These are phyloP conservation scores for Lactarius quietus DNA, from an alignment of 768 basidiomycete genomes.

Conservation along the genomic window DNA sequence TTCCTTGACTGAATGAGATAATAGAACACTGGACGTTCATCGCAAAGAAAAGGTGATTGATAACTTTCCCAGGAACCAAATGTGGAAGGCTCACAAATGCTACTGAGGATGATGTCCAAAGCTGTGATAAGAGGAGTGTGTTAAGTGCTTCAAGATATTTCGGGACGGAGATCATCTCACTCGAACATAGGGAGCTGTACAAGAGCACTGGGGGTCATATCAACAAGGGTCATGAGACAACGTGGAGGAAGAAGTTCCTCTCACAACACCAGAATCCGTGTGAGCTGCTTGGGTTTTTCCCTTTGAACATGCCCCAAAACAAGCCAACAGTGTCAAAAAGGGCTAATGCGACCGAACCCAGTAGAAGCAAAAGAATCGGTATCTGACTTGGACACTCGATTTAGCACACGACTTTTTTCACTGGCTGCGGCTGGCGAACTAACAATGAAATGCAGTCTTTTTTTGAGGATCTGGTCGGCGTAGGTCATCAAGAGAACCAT, in stretches of 20 bases:
- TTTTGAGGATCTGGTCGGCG: background rate
- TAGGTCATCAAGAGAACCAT: background rate
- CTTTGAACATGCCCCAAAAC: background rate
- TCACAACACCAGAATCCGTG: background rate
- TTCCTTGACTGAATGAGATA: constrained; percentile 5
- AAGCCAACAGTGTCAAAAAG: background rate
- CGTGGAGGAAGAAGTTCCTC: background rate
- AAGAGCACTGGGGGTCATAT: constrained; percentile 5
- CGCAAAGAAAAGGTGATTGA: too few relatives aligned
- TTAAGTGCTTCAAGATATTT: background rate
- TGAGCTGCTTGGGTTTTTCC: too few relatives aligned
- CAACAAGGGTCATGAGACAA: background rate
- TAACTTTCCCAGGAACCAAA: background rate
- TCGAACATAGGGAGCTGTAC: background rate
- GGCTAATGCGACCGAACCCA: background rate
- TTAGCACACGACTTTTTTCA: background rate
- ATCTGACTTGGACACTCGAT: background rate
- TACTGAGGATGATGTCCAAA: constrained; percentile 6
- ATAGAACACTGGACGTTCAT: constrained; percentile 1
- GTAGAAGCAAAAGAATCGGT: background rate
- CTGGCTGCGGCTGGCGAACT: background rate
- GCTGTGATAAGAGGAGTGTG: background rate
- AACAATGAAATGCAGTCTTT: constrained; percentile 2
- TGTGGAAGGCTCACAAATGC: background rate
- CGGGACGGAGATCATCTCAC: background rate